Evolutionary conservation across 805 yeast species (phyloP).

Genomic region (Groenewaldozyma tartarivorans): DNA sequence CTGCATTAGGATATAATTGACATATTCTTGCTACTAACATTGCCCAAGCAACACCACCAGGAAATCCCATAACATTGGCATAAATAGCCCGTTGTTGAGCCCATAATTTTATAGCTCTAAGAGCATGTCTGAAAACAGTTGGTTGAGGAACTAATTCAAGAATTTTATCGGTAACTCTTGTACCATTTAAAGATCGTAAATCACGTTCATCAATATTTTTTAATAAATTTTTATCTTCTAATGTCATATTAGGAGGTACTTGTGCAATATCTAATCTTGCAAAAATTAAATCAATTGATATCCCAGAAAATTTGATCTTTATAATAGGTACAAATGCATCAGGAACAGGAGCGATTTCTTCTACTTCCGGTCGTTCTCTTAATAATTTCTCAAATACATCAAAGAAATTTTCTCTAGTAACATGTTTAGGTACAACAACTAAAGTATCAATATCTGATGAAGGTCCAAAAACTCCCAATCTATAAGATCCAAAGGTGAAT

Average conservation of each 20-base stretch:
- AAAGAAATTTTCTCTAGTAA: constrained; percentile 82
- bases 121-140: constrained; percentile 82
- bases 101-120: constrained; percentile 92
- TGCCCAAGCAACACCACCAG: constrained; percentile 99
- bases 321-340: constrained; percentile 98
- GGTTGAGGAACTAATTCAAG: constrained; percentile 84
- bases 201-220: constrained; percentile 88
- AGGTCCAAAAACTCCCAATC: constrained; percentile 95
- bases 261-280: constrained; percentile 78
- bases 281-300: constrained; percentile 85
- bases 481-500: constrained; percentile 91
- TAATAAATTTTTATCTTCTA: constrained; percentile 76
- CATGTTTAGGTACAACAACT: constrained; percentile 96
- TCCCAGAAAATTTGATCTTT: constrained; percentile 77
- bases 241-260: constrained; percentile 63
- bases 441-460: constrained; percentile 96
- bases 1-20: constrained; percentile 93
- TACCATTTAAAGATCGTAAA: constrained; percentile 83
- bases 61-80: constrained; percentile 93
- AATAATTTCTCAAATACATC: constrained; percentile 65
- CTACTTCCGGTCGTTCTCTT: constrained; percentile 67
- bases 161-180: constrained; percentile 94
- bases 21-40: constrained; percentile 98
- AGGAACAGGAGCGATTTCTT: constrained; percentile 87
- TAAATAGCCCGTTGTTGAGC: constrained; percentile 92